Percentiles rank a stretch among this genome's conserved stretches.
Evolutionary conservation across 1,139 yeast species (phyloP).

Genomic region (Yamadazyma diospyri): DNA sequence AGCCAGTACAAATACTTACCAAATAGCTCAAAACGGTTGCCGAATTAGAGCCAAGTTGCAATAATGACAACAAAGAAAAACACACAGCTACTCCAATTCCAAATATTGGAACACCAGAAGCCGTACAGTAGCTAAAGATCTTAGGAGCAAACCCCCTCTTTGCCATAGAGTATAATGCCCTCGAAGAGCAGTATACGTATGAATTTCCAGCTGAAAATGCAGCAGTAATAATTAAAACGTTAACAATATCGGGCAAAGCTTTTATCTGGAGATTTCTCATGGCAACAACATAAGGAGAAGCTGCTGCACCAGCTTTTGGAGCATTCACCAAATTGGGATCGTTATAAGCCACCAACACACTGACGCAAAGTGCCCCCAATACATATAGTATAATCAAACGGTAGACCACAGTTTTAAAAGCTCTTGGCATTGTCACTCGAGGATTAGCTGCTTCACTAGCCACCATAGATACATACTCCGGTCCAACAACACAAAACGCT

Average conservation of each 20-base stretch:
- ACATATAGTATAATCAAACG: conserved; percentile 67
- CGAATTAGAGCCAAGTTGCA: conserved; percentile 53
- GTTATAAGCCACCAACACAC: conserved; percentile 37
- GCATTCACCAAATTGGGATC: conserved; percentile 29
- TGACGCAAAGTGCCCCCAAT: conserved; percentile 38
- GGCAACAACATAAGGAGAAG: conserved; percentile 42
- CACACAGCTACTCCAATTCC: conserved; percentile 57
- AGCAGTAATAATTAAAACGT: conserved; percentile 22
- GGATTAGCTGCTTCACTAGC: conserved; percentile 82
- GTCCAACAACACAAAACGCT: conserved; percentile 73
- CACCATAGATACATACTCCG: conserved; percentile 76
- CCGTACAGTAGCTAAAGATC: conserved; percentile 31
- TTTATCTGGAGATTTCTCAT: conserved; percentile 34
- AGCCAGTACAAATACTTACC: conserved; percentile 71
- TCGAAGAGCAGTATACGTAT: conserved; percentile 36
- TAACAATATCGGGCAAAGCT: conserved; percentile 36
- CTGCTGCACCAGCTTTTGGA: conserved; percentile 25
- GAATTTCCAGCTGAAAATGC: conserved; percentile 43
- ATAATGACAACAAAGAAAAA: conserved; percentile 62
- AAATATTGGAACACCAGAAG: conserved; percentile 21
- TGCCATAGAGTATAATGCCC: conserved; percentile 36
- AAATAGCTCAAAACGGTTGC: conserved; percentile 63
- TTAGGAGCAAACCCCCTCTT: conserved; percentile 36
- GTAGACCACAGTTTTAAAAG: conserved; percentile 65
- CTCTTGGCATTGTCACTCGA: conserved; percentile 39